These are phyloP conservation scores for Phytophthora palmivora DNA, from an alignment of 352 stramenopile species.

Conservation along the genomic window DNA sequence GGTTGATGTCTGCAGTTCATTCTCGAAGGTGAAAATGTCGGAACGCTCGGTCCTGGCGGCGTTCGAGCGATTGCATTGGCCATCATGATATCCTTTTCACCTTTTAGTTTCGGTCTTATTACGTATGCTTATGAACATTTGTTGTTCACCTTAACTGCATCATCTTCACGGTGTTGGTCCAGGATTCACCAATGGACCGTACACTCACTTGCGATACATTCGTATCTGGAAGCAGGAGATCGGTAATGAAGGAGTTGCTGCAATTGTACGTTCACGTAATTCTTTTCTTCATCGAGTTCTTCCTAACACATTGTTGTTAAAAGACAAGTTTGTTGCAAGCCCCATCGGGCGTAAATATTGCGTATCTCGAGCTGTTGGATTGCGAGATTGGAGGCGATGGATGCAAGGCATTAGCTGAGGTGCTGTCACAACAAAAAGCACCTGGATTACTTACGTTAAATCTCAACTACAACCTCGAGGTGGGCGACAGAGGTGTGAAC, in stretches of 20 bases:
- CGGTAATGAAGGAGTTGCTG: constrained; percentile 71
- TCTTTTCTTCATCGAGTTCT: too few relatives aligned
- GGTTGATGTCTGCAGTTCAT: constrained; percentile 56
- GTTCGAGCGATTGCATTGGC: constrained; percentile 73
- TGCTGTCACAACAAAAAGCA: constrained; percentile 56
- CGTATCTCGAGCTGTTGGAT: constrained; percentile 83
- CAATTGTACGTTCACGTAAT: constrained; percentile 53
- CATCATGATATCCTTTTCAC: constrained; percentile 80
- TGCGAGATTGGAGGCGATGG: constrained; percentile 72
- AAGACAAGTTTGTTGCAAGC: constrained; percentile 57
- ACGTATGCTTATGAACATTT: too few relatives aligned
- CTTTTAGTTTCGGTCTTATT: neutral
- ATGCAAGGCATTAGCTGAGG: constrained; percentile 62
- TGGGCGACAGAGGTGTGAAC: constrained; percentile 60
- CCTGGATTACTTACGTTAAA: constrained; percentile 77
- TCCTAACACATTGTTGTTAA: neutral
- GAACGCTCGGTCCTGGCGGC: constrained; percentile 62
- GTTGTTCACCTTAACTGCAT: constrained; percentile 54
- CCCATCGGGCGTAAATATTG: constrained; percentile 63
- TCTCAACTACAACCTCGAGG: constrained; percentile 73
- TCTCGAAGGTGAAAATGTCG: constrained; percentile 74
- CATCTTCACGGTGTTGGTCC: constrained; percentile 61
- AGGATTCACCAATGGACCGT: constrained; percentile 68
- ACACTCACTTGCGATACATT: constrained; percentile 75
- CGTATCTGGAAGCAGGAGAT: constrained; percentile 86